Conservation (phyloP, 139 green algal genomes). For the Eudorina sp. region DNA sequence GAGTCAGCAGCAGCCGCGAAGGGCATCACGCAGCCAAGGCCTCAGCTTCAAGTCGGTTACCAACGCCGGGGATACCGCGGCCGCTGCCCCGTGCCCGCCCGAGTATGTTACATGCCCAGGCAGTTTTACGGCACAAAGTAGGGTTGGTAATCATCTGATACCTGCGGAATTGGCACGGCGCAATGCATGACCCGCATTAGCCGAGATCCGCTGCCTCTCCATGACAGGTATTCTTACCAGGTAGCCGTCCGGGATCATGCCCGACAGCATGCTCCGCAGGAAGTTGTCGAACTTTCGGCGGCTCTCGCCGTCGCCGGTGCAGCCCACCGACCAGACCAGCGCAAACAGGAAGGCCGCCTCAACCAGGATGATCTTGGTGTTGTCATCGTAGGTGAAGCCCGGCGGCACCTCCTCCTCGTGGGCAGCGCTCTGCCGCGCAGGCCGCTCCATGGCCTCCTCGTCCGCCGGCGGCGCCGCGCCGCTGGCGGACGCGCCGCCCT, state of each 20-base stretch:
- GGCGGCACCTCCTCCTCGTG: background rate
- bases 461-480: conserved; percentile 5
- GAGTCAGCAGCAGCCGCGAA: background rate
- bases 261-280: conserved; percentile 56
- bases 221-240: conserved; percentile 12
- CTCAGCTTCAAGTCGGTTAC: too few species aligned
- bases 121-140: too few species aligned
- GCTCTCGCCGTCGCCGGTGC: conserved; percentile 69
- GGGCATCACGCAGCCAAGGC: background rate
- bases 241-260: conserved; percentile 45
- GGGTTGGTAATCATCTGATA: too few species aligned
- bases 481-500: background rate
- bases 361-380: conserved; percentile 64
- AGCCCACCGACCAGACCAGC: conserved; percentile 75
- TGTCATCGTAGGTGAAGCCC: conserved; percentile 61
- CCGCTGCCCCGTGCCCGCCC: too few species aligned
- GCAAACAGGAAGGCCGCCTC: conserved; percentile 78
- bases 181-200: too few species aligned
- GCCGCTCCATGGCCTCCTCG: background rate
- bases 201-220: too few species aligned
- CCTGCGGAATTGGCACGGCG: background rate
- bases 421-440: background rate
- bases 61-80: too few species aligned
- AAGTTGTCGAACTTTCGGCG: conserved; percentile 75
- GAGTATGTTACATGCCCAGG: too few species aligned